Base-by-base conservation (phyloP, 306 rosid species). In the Astragalus glycyphyllos region DNA sequence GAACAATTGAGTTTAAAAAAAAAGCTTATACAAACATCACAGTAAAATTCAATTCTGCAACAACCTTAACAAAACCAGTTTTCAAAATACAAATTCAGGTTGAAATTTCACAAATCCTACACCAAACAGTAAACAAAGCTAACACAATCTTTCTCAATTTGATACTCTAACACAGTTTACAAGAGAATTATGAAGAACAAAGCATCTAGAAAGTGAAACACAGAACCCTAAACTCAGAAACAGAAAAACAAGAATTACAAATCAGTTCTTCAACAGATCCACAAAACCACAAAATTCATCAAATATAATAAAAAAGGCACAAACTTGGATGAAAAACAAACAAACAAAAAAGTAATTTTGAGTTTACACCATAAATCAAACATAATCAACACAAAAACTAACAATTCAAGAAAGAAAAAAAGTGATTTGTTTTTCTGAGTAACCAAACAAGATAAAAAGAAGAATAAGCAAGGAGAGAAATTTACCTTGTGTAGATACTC, bases 281-380 rank as follows among this genome's bases (percentile, higher is more conserved):
- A 64, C 14, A 56, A 64, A 78, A 7, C 50, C 56, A 15, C 69
- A 55, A 73, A 23, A 37, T 11, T 17, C 14, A 46, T 20, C 5
- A 66, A 29, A 55, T 29, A 8, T 40, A 38, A 23, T 0, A 4
- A 66, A 40, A 13, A 11, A 20, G 3, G 20, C 50, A 8, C 50
- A 61, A 41, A 40, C 42, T 58, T 58, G 23, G 1, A 1, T 5
- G 17, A 7, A 11, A 45, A 61, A 38, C 14, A 10, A 15, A 16
- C n/a, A 34, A 5, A 11, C 40, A 40, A 23, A 71, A 8, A 11
- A 3, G 37, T 15, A 56, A 78, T 37, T 71, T 78, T 58, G 74
- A 58, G 69, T 23, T 47, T 4, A 78, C 15, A 58, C 65, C 65
- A 78, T 58, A 66, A 65, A 48, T 8, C 50, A 58, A 72, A 58